Evolutionary conservation across 768 basidiomycete species (phyloP).

Genomic region (Psilocybe sp.): DNA sequence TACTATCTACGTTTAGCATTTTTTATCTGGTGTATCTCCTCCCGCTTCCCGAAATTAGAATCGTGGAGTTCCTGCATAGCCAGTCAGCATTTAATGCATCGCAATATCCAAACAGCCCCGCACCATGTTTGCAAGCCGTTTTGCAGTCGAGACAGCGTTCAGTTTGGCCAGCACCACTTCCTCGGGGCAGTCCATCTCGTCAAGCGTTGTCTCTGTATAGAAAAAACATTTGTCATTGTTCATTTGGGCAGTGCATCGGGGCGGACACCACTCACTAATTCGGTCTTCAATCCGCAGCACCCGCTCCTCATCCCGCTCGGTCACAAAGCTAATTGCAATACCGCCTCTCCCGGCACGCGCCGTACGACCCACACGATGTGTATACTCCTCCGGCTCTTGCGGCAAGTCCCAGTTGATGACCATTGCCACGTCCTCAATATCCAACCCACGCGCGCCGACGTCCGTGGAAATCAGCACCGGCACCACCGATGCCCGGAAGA

Average conservation of each 20-base stretch:
- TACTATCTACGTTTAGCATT: slow-evolving; percentile 21
- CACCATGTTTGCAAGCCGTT: slow-evolving; percentile 93
- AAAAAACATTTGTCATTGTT: neutral
- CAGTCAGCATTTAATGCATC: neutral
- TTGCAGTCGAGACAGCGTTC: slow-evolving; percentile 89
- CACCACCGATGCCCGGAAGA: slow-evolving; percentile 83
- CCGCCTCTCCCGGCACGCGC: slow-evolving; percentile 89
- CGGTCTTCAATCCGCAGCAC: slow-evolving; percentile 81
- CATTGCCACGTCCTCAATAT: slow-evolving; percentile 94
- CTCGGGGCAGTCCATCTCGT: slow-evolving; percentile 76
- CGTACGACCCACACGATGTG: slow-evolving; percentile 92
- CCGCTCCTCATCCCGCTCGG: slow-evolving; percentile 86
- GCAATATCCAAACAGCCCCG: slow-evolving; percentile 19
- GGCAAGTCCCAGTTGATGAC: slow-evolving; percentile 99
- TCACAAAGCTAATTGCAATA: slow-evolving; percentile 90
- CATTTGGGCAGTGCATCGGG: neutral
- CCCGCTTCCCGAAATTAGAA: slow-evolving; percentile 84
- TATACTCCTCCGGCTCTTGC: slow-evolving; percentile 86
- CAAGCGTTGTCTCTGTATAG: slow-evolving; percentile 63
- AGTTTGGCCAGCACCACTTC: slow-evolving; percentile 78
- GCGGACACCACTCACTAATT: slow-evolving; percentile 58
- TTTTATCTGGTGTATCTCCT: slow-evolving; percentile 79
- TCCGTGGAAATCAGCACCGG: slow-evolving; percentile 94
- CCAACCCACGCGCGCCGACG: slow-evolving; percentile 91
- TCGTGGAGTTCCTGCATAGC: slow-evolving; percentile 72